Base-by-base conservation (phyloP, 2,329 filamentous ascomycete species). In the Diaporthe velutina region DNA sequence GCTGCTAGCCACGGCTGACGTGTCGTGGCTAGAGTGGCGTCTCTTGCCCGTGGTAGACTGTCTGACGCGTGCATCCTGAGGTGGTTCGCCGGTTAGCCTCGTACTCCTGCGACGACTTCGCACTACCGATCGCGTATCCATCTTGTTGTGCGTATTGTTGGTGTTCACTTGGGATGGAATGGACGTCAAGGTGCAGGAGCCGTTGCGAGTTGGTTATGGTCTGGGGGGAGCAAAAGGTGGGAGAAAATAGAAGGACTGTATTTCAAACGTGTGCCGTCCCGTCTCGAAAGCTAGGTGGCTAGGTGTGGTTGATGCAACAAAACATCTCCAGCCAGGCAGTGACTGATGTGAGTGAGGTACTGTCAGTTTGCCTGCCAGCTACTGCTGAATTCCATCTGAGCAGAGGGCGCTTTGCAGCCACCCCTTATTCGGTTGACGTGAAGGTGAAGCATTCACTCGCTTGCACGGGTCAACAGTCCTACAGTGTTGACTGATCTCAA, bases 91-190 rank as follows among this genome's bases (percentile, higher is more conserved):
- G 10, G 68, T 35, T 17, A 74, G 22, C 9, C 73, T 67, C 12
- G 67, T 8, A 48, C 73, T 74, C 7, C 52, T 61, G 12, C 73
- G 68, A 10, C 57, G 30, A 10, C 68, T 74, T 60, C 73, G 58
- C 7, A 57, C 35, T 1, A 71, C 52, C 5, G 58, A 58, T 38
- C 68, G 40, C 3, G 73, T 74, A 17, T 72, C 68, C 73, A 72
- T 72, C 6, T 33, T 72, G 5, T 22, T 5, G 9, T 2, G 13
- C 9, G 13, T 40, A 38, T 13, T 33, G n/a, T 13, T 13, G 17
- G 10, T 52, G 35, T 2, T n/a, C n/a, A 17, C 3, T 9, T 35
- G 13, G 7, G 19, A 10, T 19, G 10, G 12, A 17, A 7, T 28
- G 9, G 9, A 35, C 4, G 10, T 12, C 5, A 25, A 28, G 15